A percentile compares a stretch with the other conserved stretches of the same genome.
Evolutionary conservation across 495 filamentous ascomycete species (phyloP).

Genomic region (Trypethelium eluteriae): DNA sequence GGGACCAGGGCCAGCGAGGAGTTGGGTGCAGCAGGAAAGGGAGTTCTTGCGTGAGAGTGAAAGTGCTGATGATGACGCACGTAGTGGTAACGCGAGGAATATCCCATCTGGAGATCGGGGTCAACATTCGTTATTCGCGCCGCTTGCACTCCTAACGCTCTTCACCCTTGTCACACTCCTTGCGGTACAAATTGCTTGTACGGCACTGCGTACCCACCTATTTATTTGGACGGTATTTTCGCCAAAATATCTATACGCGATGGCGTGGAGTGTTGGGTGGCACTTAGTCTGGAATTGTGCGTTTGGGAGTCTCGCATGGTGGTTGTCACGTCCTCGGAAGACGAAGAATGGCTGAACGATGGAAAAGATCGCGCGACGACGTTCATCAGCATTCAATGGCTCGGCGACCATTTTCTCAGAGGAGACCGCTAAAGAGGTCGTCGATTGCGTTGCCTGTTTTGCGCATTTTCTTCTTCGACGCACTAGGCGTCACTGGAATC

Average conservation of each 20-base stretch:
- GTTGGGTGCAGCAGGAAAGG: slow-evolving; percentile 24
- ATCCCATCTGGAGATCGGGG: neutral
- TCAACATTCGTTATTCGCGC: neutral
- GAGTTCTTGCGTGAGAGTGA: slow-evolving; percentile 11
- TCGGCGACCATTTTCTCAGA: slow-evolving; percentile 28
- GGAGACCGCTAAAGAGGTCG: slow-evolving; percentile 51
- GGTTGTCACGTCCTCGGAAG: slow-evolving; percentile 29
- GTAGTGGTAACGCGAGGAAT: too few relatives aligned
- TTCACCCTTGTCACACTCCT: slow-evolving; percentile 53
- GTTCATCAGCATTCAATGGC: neutral
- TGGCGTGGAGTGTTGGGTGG: slow-evolving; percentile 77
- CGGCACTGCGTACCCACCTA: slow-evolving; percentile 72
- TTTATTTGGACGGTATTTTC: slow-evolving; percentile 99
- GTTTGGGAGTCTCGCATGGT: slow-evolving; percentile 49
- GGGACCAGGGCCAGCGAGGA: neutral
- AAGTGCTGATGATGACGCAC: neutral
- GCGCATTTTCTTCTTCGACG: slow-evolving; percentile 38
- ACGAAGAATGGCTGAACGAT: slow-evolving; percentile 8
- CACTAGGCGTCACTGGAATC: neutral
- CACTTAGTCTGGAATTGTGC: slow-evolving; percentile 65
- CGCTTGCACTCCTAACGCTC: slow-evolving; percentile 49
- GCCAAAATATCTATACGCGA: slow-evolving; percentile 87
- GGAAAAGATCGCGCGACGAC: neutral
- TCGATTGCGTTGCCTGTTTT: slow-evolving; percentile 54
- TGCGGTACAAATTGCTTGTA: slow-evolving; percentile 84